phyloP scores from a whole-genome alignment of 768 basidiomycete genomes.

The Royoungia palumana region DNA sequence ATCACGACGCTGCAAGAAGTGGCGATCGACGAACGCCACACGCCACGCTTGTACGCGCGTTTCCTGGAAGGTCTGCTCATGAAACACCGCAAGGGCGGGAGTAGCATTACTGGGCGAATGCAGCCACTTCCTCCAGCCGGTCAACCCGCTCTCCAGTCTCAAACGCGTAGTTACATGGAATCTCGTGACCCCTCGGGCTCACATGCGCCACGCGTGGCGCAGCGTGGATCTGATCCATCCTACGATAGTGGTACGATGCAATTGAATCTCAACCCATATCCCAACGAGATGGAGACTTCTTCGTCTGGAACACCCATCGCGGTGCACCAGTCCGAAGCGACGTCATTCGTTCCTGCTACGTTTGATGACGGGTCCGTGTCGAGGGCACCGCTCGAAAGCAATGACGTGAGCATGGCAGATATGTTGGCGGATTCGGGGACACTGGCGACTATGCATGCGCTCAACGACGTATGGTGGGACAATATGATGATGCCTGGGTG shows the following conservation, averaged over 20 bases:
- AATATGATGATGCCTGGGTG: constrained; percentile 85
- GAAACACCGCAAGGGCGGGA: constrained; percentile 65
- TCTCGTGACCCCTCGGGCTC: constrained; percentile 32
- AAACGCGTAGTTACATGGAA: constrained; percentile 13
- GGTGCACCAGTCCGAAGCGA: constrained; percentile 36
- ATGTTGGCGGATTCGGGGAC: constrained; percentile 45
- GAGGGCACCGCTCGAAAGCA: neutral
- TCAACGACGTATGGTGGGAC: constrained; percentile 72
- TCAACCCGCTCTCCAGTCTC: constrained; percentile 22
- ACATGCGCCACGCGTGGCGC: constrained; percentile 18
- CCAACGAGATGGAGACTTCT: neutral
- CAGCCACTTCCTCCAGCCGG: constrained; percentile 49
- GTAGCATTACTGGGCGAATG: constrained; percentile 47
- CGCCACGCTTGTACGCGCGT: constrained; percentile 74
- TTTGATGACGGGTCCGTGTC: constrained; percentile 7
- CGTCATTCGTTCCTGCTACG: constrained; percentile 36
- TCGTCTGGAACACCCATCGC: neutral
- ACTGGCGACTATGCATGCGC: constrained; percentile 68
- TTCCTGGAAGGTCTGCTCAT: constrained; percentile 73
- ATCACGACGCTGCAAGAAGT: constrained; percentile 72
- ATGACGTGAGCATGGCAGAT: constrained; percentile 26
- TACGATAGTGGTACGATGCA: constrained; percentile 32
- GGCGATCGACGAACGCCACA: constrained; percentile 79
- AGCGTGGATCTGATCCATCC: constrained; percentile 13
- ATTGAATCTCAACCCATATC: constrained; percentile 17